Base-by-base conservation (phyloP, 169 alveolate genomes). In the Plasmodium cynomolgi region DNA sequence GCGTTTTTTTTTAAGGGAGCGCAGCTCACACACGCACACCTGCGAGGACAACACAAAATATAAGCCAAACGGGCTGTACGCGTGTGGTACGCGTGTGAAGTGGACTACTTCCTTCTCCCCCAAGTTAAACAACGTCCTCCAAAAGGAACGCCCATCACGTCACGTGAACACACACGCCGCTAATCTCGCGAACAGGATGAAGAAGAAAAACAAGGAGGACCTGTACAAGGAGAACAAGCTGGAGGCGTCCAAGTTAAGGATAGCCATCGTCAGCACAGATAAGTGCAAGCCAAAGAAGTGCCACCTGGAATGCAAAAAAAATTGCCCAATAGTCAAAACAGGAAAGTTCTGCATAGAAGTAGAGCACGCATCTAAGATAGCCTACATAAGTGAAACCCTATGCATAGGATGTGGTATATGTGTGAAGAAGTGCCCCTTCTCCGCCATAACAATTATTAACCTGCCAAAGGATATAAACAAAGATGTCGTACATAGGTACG, bases 341-440 rank as follows among this genome's bases (percentile, higher is more conserved):
- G 99, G 99, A 20, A 99, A 99, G 94, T 96, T 98, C 62, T 99
- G 99, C 95, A 98, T 99, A 37, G 99, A 98, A 94, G 99, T 98
- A 20, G 98, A 97, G n/a, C 98, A 98, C 23, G 97, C 98, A 31
- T 97, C 99, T 84, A 98, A 98, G 95, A 96, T 98, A 93, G 99
- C 99, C 81, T 97, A 96, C 95, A 99, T 99, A 47, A 98, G 99
- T 50, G 99, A 99, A 96, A 96, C 99, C 8, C 97, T 99, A 9
- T 99, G 99, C 96, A 99, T 99, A 83, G 99, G 99, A 15, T 99
- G 99, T 88, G 99, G 99, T 91, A 97, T 99, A 79, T 99, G 99
- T 94, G 99, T 99, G 62, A 99, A 99, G 97, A 99, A 99, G 95
- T 99, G 99, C 95, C 99, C 99, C 6, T 99, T 98, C 92, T 98